Evolutionary conservation across 2,329 filamentous ascomycete species (phyloP).

Genomic region (Exserohilum rostratum): DNA sequence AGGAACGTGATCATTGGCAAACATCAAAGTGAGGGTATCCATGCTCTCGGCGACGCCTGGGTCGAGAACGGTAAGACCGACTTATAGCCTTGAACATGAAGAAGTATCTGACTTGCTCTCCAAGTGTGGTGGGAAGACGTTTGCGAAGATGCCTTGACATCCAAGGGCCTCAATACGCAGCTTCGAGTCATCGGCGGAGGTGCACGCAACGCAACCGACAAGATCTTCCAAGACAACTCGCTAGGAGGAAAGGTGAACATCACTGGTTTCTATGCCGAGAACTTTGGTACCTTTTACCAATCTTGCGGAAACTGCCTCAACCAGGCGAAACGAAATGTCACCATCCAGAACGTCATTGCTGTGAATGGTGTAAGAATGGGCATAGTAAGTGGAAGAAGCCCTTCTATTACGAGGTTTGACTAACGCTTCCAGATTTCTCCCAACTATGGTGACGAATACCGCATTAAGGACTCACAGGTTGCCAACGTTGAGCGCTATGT

Average conservation of each 20-base stretch:
- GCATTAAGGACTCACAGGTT: conserved; percentile 30
- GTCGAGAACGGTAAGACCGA: conserved; percentile 30
- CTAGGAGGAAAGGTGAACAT: conserved; percentile 33
- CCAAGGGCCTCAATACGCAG: conserved; percentile 34
- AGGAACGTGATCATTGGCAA: conserved; percentile 34
- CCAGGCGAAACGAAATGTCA: conserved; percentile 35
- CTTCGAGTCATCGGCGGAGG: conserved; percentile 36
- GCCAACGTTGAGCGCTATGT: conserved; percentile 27
- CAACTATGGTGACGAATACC: conserved; percentile 35
- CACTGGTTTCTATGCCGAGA: conserved; percentile 34
- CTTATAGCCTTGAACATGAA: rapidly evolving
- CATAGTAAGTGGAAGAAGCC: conserved; percentile 11
- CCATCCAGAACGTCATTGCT: conserved; percentile 34
- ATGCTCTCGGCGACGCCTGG: conserved; percentile 34
- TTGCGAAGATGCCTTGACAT: conserved; percentile 33
- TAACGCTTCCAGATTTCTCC: conserved; percentile 21
- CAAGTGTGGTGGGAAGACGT: conserved; percentile 36
- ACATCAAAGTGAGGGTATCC: conserved; percentile 34
- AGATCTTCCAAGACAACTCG: conserved; percentile 30
- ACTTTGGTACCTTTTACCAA: conserved; percentile 35
- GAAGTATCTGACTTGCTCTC: conserved; percentile 2
- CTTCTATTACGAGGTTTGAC: too few relatives aligned
- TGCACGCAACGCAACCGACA: conserved; percentile 33
- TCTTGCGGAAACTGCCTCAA: conserved; percentile 35
- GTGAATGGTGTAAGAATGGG: conserved; percentile 35